These are phyloP conservation scores for Gastrolobium bilobum DNA, from an alignment of 306 rosid species.

Conservation along the genomic window DNA sequence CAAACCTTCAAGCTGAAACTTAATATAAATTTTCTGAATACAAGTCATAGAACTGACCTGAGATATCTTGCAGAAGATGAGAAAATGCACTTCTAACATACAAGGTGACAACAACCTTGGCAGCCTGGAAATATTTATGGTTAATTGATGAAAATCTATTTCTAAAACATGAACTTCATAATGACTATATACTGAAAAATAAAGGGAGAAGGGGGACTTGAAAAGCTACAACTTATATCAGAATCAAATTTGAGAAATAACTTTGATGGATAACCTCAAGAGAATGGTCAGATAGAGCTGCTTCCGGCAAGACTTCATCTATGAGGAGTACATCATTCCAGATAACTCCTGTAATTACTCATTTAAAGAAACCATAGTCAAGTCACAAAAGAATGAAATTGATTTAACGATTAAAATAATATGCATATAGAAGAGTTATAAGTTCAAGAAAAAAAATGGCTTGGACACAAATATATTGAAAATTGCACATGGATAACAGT, in stretches of 20 bases:
- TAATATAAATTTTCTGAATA: constrained; percentile 44
- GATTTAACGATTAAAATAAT: constrained; percentile 1
- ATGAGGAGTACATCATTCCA: constrained; percentile 77
- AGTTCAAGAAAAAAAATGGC: constrained; percentile 23
- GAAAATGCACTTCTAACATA: constrained; percentile 68
- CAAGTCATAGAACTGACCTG: constrained; percentile 61
- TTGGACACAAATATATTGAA: constrained; percentile 3
- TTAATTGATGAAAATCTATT: constrained; percentile 41
- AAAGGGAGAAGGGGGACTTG: constrained; percentile 19
- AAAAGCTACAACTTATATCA: constrained; percentile 40
- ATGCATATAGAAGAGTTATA: not conserved
- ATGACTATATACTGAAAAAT: constrained; percentile 27
- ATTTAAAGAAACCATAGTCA: constrained; percentile 28
- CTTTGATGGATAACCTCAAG: constrained; percentile 66
- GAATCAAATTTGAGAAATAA: constrained; percentile 39
- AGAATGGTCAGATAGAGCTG: constrained; percentile 68
- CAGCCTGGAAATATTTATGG: constrained; percentile 62
- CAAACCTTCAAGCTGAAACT: constrained; percentile 40
- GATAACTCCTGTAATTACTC: constrained; percentile 63
- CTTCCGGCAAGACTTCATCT: constrained; percentile 81
- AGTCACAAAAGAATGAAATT: constrained; percentile 20
- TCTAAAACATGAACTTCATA: constrained; percentile 31
- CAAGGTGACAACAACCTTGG: constrained; percentile 60
- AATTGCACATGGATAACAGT: constrained; percentile 3
- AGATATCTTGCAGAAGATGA: constrained; percentile 71